These are phyloP conservation scores for Prinsepia uniflora DNA, from an alignment of 306 rosid species.

Conservation along the genomic window DNA sequence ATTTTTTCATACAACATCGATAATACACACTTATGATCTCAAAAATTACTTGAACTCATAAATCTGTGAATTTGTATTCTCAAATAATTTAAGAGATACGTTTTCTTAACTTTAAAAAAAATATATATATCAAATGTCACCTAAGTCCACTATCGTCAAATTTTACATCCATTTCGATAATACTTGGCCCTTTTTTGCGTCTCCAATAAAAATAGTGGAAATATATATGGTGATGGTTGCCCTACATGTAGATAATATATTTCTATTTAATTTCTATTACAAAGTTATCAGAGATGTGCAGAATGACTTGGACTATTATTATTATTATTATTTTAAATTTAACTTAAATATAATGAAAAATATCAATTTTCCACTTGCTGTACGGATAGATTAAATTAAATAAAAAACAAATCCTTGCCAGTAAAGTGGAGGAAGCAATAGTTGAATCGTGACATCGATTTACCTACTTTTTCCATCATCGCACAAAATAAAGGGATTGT, in stretches of 20 bases:
- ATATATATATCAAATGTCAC: too few species aligned
- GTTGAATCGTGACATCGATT: neutral
- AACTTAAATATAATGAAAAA: neutral
- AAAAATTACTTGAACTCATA: too few species aligned
- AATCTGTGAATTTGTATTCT: too few species aligned
- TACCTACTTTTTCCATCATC: neutral
- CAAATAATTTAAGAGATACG: too few species aligned
- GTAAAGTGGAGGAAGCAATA: neutral
- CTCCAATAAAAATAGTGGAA: too few species aligned
- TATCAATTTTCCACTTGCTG: neutral
- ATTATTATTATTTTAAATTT: neutral
- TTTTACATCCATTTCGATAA: too few species aligned
- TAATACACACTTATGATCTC: too few species aligned
- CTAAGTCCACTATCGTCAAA: too few species aligned
- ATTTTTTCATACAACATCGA: too few species aligned
- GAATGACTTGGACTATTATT: constrained; percentile 8
- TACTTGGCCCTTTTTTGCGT: too few species aligned
- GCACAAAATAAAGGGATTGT: neutral
- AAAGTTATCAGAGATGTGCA: neutral
- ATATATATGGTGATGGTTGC: neutral
- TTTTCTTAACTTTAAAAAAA: too few species aligned
- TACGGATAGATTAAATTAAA: neutral
- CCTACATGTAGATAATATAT: neutral
- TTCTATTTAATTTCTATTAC: neutral
- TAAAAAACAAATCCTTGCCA: neutral